Conservation (phyloP, 495 filamentous ascomycete genomes). For the Schizothecium vesticola region DNA sequence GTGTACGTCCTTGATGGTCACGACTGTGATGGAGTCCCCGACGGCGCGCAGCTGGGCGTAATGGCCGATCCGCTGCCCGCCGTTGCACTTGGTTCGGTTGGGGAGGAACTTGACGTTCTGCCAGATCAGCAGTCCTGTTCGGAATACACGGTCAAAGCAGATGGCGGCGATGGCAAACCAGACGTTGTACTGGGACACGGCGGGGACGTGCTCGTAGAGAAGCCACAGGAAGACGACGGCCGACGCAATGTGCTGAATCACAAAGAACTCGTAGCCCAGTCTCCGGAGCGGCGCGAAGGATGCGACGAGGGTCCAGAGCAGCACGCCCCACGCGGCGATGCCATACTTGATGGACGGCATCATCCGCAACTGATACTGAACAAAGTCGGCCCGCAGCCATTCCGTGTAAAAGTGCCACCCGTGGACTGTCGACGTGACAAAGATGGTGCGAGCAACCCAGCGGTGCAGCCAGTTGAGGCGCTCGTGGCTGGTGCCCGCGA, state of each 20-base stretch:
- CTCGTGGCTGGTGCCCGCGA: slow-evolving; percentile 67
- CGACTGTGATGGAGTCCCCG: slow-evolving; percentile 56
- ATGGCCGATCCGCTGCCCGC: slow-evolving; percentile 43
- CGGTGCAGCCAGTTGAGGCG: slow-evolving; percentile 80
- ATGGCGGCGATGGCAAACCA: slow-evolving; percentile 71
- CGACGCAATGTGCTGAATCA: slow-evolving; percentile 69
- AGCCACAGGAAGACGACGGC: slow-evolving; percentile 63
- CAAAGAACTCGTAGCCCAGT: slow-evolving; percentile 73
- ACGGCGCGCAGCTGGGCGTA: slow-evolving; percentile 60
- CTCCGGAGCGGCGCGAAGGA: slow-evolving; percentile 64
- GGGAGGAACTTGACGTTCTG: slow-evolving; percentile 53
- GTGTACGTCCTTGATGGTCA: slow-evolving; percentile 64
- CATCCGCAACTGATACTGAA: slow-evolving; percentile 54
- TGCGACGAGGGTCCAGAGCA: slow-evolving; percentile 66
- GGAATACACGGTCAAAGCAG: slow-evolving; percentile 61
- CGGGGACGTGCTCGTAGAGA: slow-evolving; percentile 60
- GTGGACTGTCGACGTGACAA: slow-evolving; percentile 70
- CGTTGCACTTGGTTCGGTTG: slow-evolving; percentile 35
- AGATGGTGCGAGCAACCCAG: slow-evolving; percentile 70
- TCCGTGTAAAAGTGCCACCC: slow-evolving; percentile 64
- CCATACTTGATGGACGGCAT: slow-evolving; percentile 64
- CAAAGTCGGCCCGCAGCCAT: slow-evolving; percentile 62
- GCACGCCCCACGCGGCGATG: slow-evolving; percentile 65
- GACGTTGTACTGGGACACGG: slow-evolving; percentile 50
- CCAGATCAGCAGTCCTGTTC: slow-evolving; percentile 50